Evolutionary conservation across 352 stramenopile species (phyloP).

Genomic region (Globisporangium uncinulatum): DNA sequence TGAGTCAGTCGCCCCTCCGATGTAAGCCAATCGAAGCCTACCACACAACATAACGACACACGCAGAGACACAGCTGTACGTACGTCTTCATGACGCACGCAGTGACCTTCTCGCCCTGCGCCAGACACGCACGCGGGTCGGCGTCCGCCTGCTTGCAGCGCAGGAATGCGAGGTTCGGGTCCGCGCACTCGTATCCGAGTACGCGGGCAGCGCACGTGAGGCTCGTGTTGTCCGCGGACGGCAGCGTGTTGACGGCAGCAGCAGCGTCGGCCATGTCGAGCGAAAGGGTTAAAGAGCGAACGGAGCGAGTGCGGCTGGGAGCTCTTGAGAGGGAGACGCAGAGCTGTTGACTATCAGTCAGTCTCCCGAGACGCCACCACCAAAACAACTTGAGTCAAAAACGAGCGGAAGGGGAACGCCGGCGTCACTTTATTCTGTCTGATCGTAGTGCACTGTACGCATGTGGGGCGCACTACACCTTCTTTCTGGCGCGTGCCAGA

Average conservation of each 20-base stretch:
- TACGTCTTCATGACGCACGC: conserved; percentile 83
- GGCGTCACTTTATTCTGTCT: not conserved
- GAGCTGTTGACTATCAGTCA: not conserved
- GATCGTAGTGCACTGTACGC: not conserved
- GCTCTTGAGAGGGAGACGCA: no score
- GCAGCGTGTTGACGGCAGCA: conserved; percentile 31
- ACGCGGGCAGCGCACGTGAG: conserved; percentile 81
- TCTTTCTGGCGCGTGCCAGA: not conserved
- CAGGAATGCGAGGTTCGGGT: conserved; percentile 81
- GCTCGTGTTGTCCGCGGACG: conserved; percentile 84
- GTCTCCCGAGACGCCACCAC: conserved; percentile 9
- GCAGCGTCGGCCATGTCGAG: conserved; percentile 41
- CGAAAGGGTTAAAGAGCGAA: no score
- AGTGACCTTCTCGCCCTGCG: conserved; percentile 85
- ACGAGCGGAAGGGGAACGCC: conserved; percentile 11
- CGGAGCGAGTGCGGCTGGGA: no score
- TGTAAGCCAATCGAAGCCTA: no score
- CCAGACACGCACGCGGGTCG: conserved; percentile 74
- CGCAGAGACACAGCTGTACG: conserved; percentile 15
- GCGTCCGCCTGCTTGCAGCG: conserved; percentile 82
- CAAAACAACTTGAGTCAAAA: conserved; percentile 6
- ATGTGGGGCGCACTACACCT: not conserved
- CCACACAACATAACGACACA: not conserved
- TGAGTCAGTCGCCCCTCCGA: not conserved
- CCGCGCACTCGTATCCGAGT: conserved; percentile 76